Evolutionary conservation across 257 asterid genomes (phyloP).

Genomic region (Hygrophila difformis): DNA sequence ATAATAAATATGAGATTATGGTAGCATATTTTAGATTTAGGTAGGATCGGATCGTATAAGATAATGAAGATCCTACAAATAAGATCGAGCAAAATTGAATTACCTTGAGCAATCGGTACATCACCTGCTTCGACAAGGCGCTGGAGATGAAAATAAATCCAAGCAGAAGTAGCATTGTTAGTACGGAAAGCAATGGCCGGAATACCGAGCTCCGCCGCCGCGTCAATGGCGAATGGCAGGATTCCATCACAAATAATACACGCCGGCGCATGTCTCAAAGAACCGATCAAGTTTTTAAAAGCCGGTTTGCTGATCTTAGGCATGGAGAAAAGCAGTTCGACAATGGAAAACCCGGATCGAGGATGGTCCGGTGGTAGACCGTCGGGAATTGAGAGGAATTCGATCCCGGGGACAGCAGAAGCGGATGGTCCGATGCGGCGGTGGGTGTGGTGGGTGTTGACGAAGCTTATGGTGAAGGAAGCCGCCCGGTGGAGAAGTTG

Average conservation of each 20-base stretch:
- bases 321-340: conserved; percentile 22
- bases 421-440: conserved; percentile 22
- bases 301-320: conserved; percentile 6
- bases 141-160: conserved; percentile 28
- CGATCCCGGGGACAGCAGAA: conserved; percentile 20
- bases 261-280: conserved; percentile 25
- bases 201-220: conserved; percentile 27
- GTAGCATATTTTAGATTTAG: too few species aligned
- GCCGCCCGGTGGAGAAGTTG: conserved; percentile 27
- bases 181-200: conserved; percentile 38
- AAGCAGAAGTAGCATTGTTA: conserved; percentile 31
- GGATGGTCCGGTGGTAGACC: conserved; percentile 37
- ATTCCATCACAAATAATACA: conserved; percentile 31
- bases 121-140: conserved; percentile 25
- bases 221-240: conserved; percentile 40
- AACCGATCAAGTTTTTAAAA: conserved; percentile 18
- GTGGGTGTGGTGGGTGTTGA: conserved; percentile 31
- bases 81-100: too few species aligned
- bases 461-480: conserved; percentile 25
- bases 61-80: too few species aligned
- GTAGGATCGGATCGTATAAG: too few species aligned
- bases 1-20: too few species aligned
- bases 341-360: conserved; percentile 8
- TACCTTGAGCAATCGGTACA: conserved; percentile 30
- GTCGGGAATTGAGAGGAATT: conserved; percentile 28